Conservation (phyloP, 345 rosid genomes). For the Aurinia saxatilis region DNA sequence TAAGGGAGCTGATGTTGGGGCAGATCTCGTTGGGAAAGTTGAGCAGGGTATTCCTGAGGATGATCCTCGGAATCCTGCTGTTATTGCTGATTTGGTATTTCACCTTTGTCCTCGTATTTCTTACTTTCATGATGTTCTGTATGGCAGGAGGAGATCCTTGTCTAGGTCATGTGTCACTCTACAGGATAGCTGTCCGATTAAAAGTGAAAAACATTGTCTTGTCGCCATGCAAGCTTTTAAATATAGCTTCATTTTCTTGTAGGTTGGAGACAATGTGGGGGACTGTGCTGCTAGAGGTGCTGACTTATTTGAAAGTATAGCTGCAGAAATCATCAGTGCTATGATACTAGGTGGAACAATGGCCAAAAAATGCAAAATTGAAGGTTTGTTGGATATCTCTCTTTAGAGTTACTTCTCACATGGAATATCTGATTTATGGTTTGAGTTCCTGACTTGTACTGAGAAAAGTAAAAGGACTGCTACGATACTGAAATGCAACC, state of each 20-base stretch:
- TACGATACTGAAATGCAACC: neutral
- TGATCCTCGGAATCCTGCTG: constrained; percentile 99
- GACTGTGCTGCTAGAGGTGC: constrained; percentile 99
- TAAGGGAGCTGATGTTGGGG: constrained; percentile 99
- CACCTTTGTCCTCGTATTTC: constrained; percentile 8
- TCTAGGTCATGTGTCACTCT: constrained; percentile 1
- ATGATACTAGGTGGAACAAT: constrained; percentile 99
- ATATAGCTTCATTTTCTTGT: constrained; percentile 13
- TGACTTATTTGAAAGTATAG: constrained; percentile 98
- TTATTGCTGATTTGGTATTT: constrained; percentile 95
- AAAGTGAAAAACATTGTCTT: neutral
- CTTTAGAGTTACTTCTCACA: neutral
- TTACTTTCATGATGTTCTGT: neutral
- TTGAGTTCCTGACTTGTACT: constrained; percentile 1
- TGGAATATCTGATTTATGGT: constrained; percentile 5
- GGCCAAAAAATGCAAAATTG: constrained; percentile 91
- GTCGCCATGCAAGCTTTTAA: neutral
- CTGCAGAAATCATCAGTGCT: constrained; percentile 98
- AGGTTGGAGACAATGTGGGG: constrained; percentile 99
- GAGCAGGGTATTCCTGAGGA: constrained; percentile 99
- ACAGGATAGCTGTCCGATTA: neutral
- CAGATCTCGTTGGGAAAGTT: constrained; percentile 99
- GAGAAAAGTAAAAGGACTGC: neutral
- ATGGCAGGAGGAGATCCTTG: neutral
- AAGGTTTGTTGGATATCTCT: constrained; percentile 45